A percentile compares a stretch with the other conserved stretches of the same genome.
phyloP scores from a whole-genome alignment of 1,284 basidiomycete genomes.

The Fomitopsis betulina region DNA sequence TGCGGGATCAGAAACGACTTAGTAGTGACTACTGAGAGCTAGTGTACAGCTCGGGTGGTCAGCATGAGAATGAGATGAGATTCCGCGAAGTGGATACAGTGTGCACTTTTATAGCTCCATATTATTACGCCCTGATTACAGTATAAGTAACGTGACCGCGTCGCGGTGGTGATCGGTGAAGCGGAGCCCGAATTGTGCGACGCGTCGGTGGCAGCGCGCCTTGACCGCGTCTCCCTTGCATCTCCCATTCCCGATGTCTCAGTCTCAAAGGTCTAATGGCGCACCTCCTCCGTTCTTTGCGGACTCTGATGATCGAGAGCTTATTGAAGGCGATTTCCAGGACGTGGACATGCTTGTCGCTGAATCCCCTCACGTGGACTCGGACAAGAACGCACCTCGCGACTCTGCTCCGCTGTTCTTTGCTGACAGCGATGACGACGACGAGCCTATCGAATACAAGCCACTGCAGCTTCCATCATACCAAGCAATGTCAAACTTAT shows the following conservation, averaged over 20 bases:
- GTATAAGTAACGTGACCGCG: neutral
- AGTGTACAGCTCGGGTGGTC: too few relatives aligned
- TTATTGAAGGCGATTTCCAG: neutral
- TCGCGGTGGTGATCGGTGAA: neutral
- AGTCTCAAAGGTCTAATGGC: neutral
- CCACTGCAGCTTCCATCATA: neutral
- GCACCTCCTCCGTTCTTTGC: slow-evolving; percentile 31
- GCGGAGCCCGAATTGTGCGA: neutral
- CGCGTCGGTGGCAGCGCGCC: slow-evolving; percentile 24
- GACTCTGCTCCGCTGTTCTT: slow-evolving; percentile 40
- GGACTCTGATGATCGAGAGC: slow-evolving; percentile 31
- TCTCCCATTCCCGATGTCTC: slow-evolving; percentile 1
- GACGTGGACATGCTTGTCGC: neutral
- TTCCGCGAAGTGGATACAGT: too few relatives aligned
- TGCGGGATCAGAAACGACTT: too few relatives aligned
- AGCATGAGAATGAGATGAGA: too few relatives aligned
- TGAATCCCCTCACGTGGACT: neutral
- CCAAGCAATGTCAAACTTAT: slow-evolving; percentile 34
- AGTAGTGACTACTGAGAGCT: too few relatives aligned
- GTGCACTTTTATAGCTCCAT: neutral
- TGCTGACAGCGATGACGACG: slow-evolving; percentile 59
- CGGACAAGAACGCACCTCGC: neutral
- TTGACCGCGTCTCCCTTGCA: slow-evolving; percentile 9
- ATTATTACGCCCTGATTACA: too few relatives aligned
- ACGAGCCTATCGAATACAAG: slow-evolving; percentile 25